Evolutionary conservation across 768 basidiomycete species (phyloP).

Genomic region (Tubosaeta sp.): DNA sequence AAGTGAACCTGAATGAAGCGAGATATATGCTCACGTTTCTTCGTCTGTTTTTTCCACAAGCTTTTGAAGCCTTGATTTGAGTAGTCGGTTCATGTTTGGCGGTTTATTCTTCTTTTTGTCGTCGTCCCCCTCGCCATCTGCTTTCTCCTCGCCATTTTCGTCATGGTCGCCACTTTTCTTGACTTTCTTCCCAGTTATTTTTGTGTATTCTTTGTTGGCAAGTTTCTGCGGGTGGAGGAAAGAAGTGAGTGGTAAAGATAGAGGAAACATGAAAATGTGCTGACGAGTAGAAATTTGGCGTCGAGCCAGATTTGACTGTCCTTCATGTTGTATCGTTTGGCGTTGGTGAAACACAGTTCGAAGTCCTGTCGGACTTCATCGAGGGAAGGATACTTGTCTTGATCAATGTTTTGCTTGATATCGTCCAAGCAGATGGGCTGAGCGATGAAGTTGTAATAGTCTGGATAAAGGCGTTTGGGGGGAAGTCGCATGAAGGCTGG

Average conservation of each 20-base stretch:
- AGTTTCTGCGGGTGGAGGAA: slow-evolving; percentile 39
- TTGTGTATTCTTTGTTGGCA: slow-evolving; percentile 42
- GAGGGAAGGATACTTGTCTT: slow-evolving; percentile 54
- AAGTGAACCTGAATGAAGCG: background rate
- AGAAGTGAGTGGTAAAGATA: slow-evolving; percentile 1
- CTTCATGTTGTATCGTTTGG: slow-evolving; percentile 76
- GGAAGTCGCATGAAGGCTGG: slow-evolving; percentile 66
- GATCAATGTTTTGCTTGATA: slow-evolving; percentile 75
- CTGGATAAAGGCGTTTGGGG: slow-evolving; percentile 69
- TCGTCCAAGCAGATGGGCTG: slow-evolving; percentile 85
- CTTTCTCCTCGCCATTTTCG: slow-evolving; percentile 37
- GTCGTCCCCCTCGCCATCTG: slow-evolving; percentile 39
- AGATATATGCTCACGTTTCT: slow-evolving; percentile 43
- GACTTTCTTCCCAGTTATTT: slow-evolving; percentile 39
- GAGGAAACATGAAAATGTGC: slow-evolving; percentile 23
- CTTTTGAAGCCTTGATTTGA: slow-evolving; percentile 69
- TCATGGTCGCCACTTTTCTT: slow-evolving; percentile 37
- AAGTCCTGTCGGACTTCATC: slow-evolving; percentile 67
- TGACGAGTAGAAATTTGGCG: slow-evolving; percentile 76
- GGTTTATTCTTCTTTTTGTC: slow-evolving; percentile 50
- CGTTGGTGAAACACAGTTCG: slow-evolving; percentile 76
- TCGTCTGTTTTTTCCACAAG: slow-evolving; percentile 69
- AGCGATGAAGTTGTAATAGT: slow-evolving; percentile 80
- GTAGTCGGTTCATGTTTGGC: slow-evolving; percentile 60
- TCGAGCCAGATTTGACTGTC: slow-evolving; percentile 77